These are phyloP conservation scores for Tephrocybe sp. DNA, from an alignment of 768 basidiomycete genomes.

Conservation along the genomic window DNA sequence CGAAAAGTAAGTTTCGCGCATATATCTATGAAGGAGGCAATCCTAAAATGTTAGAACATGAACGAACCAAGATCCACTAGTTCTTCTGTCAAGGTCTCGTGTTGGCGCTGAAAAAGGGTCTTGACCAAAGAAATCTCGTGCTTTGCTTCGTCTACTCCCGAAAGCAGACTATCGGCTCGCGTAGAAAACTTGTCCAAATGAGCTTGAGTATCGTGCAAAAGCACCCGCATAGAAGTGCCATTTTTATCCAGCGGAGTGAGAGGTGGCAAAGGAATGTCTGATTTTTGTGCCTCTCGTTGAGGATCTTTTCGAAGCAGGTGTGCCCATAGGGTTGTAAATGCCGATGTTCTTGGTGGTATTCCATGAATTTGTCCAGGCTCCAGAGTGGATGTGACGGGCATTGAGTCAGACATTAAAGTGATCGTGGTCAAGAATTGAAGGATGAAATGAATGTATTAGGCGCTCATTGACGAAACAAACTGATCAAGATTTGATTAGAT, in stretches of 20 bases:
- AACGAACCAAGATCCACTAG: slow-evolving; percentile 54
- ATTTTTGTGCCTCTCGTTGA: slow-evolving; percentile 19
- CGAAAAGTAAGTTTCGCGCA: slow-evolving; percentile 8
- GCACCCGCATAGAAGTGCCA: slow-evolving; percentile 66
- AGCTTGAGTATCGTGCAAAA: slow-evolving; percentile 72
- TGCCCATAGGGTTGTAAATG: slow-evolving; percentile 49
- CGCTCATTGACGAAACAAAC: no score
- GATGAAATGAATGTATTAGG: background rate
- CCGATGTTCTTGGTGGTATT: slow-evolving; percentile 26
- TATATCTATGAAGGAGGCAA: slow-evolving; percentile 11
- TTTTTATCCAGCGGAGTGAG: slow-evolving; percentile 58
- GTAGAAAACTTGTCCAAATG: slow-evolving; percentile 66
- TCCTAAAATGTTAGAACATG: slow-evolving; percentile 2
- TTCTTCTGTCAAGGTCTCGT: slow-evolving; percentile 53
- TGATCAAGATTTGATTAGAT: no score
- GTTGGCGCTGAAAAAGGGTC: slow-evolving; percentile 56
- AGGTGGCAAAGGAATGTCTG: slow-evolving; percentile 23
- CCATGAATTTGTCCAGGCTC: slow-evolving; percentile 12
- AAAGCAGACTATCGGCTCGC: slow-evolving; percentile 50
- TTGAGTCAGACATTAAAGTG: background rate
- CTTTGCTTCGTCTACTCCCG: slow-evolving; percentile 48
- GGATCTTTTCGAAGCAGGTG: slow-evolving; percentile 50
- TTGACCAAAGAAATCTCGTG: slow-evolving; percentile 51
- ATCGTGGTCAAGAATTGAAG: background rate
- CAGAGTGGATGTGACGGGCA: background rate